Evolutionary conservation across 164 flowering plant genomes (phyloP).

Genomic region (Aristolochia fimbriata): DNA sequence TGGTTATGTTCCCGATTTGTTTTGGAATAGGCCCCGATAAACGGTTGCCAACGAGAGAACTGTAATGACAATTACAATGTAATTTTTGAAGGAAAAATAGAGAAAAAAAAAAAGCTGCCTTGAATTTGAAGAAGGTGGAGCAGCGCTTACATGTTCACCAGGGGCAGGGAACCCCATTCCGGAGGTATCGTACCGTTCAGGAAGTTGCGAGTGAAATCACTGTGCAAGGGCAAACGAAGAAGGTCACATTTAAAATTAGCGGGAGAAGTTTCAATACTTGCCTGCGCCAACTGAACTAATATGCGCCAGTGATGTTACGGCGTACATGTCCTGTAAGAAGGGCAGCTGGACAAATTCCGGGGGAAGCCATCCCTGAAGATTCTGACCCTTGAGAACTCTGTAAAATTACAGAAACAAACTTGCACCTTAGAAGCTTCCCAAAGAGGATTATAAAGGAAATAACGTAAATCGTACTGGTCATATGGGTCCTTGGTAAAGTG

Average conservation of each 20-base stretch:
- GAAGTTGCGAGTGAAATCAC: slow-evolving; percentile 60
- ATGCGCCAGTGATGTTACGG: neutral
- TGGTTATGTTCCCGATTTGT: slow-evolving; percentile 23
- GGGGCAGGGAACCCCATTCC: slow-evolving; percentile 43
- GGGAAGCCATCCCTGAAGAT: slow-evolving; percentile 64
- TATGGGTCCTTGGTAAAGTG: neutral
- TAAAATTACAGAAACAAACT: neutral
- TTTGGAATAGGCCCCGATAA: slow-evolving; percentile 17
- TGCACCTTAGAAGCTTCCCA: neutral
- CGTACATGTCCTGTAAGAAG: slow-evolving; percentile 50
- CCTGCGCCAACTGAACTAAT: neutral
- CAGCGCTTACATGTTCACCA: slow-evolving; percentile 35
- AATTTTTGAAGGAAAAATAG: neutral
- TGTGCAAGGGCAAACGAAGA: slow-evolving; percentile 9
- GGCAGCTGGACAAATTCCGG: slow-evolving; percentile 50
- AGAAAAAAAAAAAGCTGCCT: no score
- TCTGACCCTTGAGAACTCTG: slow-evolving; percentile 13
- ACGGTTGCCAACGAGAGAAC: slow-evolving; percentile 35
- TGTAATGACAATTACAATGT: slow-evolving; percentile 17
- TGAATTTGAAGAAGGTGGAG: neutral
- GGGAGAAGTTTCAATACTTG: neutral
- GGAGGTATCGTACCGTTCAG: slow-evolving; percentile 62
- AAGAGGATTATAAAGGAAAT: neutral
- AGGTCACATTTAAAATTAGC: neutral
- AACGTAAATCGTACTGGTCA: neutral